Evolutionary conservation across 2,329 filamentous ascomycete species (phyloP), one percentile per base, ranked within the genome.

Genomic region (Phyllosticta citribraziliensis): DNA sequence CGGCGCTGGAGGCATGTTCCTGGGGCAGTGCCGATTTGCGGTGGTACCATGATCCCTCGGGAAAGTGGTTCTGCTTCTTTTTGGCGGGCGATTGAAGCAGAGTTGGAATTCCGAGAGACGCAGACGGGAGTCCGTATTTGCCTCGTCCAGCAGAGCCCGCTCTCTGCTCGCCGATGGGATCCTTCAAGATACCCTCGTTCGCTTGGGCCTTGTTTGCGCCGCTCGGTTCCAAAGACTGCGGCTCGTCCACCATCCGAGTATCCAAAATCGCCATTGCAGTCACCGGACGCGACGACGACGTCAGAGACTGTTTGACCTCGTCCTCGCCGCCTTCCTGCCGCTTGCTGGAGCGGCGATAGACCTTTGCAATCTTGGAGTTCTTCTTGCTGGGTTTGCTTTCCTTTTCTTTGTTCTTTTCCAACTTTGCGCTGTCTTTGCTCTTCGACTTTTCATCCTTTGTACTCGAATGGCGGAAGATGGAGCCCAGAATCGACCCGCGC

Each of bases 341-440:
- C 50, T 52, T 20, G 35, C 58, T 60, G 24, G 54, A 60, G 35
- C 58, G 58, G 52, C 58, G 58, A 11, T 27, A 40, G 4, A 53
- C 52, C 17, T 51, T 52, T 25, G 35, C 52, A 19, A 60, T 60
- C n/a, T 51, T 60, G 58, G 52, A 55, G 24, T 60, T 53, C 52
- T 60, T 60, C 58, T 60, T 57, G 22, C 51, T 54, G 22, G 52
- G n/a, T 53, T 60, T 60, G 35, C 9, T 8, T 6, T 60, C 58
- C 52, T 60, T 60, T 10, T 19, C 20, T 35, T 57, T 35, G 19
- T 25, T 19, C 55, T 56, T 24, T 52, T 58, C 50, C 14, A 35
- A 35, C 14, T 52, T 52, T 22, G 27, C 53, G 9, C 52, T 52
- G 47, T 53, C 53, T 24, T 58, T 53, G 5, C 22, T 25, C 19